These are phyloP conservation scores for Tricholoma bakamatsutake DNA, from an alignment of 768 basidiomycete genomes.

Conservation along the genomic window DNA sequence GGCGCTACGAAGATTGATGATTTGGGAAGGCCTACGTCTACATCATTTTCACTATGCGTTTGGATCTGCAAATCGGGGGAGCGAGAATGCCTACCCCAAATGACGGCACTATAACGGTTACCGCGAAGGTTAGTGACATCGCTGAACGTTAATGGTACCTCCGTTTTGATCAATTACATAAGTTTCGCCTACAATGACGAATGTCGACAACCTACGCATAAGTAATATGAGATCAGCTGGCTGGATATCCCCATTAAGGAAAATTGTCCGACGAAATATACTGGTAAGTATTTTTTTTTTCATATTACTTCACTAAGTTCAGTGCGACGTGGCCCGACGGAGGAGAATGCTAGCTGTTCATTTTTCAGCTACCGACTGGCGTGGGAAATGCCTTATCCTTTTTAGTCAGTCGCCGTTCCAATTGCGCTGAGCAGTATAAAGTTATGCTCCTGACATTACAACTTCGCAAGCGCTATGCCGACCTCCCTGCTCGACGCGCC, in stretches of 20 bases:
- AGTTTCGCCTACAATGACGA: background rate
- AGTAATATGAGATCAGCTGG: background rate
- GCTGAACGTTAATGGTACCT: background rate
- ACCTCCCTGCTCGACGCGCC: constrained; percentile 24
- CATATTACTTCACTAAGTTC: background rate
- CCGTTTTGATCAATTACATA: background rate
- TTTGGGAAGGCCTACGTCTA: background rate
- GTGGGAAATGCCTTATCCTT: constrained; percentile 14
- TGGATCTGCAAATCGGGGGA: background rate
- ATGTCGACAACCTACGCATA: constrained; percentile 4
- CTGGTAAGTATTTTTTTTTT: background rate
- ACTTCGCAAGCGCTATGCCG: constrained; percentile 23
- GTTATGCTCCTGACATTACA: constrained; percentile 11
- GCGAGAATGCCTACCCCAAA: background rate
- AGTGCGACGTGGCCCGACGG: background rate
- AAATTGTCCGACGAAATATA: background rate
- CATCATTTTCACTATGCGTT: background rate
- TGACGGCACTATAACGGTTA: background rate
- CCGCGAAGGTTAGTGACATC: background rate
- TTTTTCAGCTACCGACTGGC: constrained; percentile 1
- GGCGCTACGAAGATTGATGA: background rate
- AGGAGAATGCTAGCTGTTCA: background rate
- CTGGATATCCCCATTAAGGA: background rate
- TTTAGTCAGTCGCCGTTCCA: constrained; percentile 17
- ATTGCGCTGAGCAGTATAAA: constrained; percentile 12